These are phyloP conservation scores for Phoenix roebelenii DNA, from an alignment of 176 grass and related monocot genomes.

Conservation along the genomic window DNA sequence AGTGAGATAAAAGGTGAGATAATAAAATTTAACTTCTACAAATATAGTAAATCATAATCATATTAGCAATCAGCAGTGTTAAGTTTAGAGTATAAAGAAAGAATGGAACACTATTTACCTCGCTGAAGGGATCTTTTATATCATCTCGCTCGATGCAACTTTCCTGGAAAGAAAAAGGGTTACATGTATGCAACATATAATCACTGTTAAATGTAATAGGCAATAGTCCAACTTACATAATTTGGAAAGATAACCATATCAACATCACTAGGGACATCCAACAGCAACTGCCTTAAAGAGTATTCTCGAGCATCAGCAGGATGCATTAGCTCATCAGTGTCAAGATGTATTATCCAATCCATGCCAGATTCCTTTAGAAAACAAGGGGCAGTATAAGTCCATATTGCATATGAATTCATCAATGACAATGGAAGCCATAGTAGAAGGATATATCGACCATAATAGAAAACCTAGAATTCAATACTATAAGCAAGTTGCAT, in stretches of 20 bases:
- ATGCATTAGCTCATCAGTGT: constrained; percentile 89
- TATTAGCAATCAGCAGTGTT: too few relatives aligned
- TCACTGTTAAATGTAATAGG: background rate
- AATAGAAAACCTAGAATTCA: too few relatives aligned
- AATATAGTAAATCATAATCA: too few relatives aligned
- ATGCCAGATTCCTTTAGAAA: constrained; percentile 56
- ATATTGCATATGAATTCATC: too few relatives aligned
- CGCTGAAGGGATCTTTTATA: constrained; percentile 86
- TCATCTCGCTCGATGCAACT: constrained; percentile 72
- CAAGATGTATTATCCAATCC: constrained; percentile 99
- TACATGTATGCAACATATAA: background rate
- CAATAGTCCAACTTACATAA: constrained; percentile 51
- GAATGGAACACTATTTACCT: constrained; percentile 36
- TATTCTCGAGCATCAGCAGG: constrained; percentile 62
- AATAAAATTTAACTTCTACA: too few relatives aligned
- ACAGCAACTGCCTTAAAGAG: constrained; percentile 59
- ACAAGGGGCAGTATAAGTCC: background rate
- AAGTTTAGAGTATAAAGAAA: background rate
- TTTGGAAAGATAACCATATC: constrained; percentile 98
- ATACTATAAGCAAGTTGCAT: too few relatives aligned
- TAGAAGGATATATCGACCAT: too few relatives aligned
- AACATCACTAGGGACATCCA: constrained; percentile 50
- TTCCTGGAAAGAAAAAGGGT: constrained; percentile 46
- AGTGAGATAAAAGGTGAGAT: too few relatives aligned
- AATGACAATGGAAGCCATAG: too few relatives aligned